phyloP scores from a whole-genome alignment of 1,284 basidiomycete species.

The Xerocomus amazonicus region DNA sequence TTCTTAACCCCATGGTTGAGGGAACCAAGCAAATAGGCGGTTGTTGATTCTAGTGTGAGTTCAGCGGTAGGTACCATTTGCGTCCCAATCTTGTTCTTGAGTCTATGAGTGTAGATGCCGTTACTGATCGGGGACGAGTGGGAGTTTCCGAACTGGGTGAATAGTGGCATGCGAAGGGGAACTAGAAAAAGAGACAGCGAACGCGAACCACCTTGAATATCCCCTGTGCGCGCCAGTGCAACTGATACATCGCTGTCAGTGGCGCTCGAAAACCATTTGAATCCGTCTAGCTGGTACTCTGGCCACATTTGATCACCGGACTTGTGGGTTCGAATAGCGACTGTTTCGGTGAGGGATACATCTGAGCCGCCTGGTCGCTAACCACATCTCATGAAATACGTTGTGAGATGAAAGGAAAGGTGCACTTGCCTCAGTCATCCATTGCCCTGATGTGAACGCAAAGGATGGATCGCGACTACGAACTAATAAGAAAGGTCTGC shows the following conservation, averaged over 20 bases:
- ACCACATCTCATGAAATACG: conserved; percentile 1
- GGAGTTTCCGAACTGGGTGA: conserved; percentile 38
- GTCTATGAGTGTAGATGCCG: conserved; percentile 66
- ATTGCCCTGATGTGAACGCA: conserved; percentile 76
- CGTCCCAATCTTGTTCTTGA: conserved; percentile 81
- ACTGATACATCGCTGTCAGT: conserved; percentile 73
- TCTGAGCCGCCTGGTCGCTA: conserved; percentile 77
- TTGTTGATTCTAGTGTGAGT: conserved; percentile 57
- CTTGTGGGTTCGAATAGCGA: conserved; percentile 41
- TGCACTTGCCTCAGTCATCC: conserved; percentile 71
- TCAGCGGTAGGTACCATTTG: conserved; percentile 77
- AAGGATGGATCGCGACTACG: conserved; percentile 57
- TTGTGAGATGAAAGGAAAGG: neutral
- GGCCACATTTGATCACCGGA: conserved; percentile 42
- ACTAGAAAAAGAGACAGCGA: conserved; percentile 71
- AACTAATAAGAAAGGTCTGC: neutral
- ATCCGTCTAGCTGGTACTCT: conserved; percentile 58
- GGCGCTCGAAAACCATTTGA: conserved; percentile 85
- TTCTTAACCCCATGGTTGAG: conserved; percentile 64
- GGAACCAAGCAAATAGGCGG: conserved; percentile 64
- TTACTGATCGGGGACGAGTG: conserved; percentile 54
- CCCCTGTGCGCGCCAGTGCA: conserved; percentile 70
- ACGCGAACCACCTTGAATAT: conserved; percentile 49
- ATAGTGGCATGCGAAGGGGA: conserved; percentile 55
- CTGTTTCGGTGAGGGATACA: conserved; percentile 72